Evolutionary conservation across 345 rosid genomes (phyloP).

Genomic region (Eucalyptus cloeziana): DNA sequence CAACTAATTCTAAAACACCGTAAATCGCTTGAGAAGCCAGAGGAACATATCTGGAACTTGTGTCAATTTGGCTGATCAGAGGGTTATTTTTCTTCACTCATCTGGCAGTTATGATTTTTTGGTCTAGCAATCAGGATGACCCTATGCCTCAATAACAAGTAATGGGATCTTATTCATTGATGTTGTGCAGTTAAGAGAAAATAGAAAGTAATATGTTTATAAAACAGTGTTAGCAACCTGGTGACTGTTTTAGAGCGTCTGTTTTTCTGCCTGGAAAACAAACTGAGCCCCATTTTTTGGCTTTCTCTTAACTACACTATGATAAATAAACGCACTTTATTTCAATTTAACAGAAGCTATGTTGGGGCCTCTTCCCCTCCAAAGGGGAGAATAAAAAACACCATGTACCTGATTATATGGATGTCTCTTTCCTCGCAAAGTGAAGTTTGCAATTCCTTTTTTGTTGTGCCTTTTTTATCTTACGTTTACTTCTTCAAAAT

Average conservation of each 20-base stretch:
- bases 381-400: not conserved
- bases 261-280: not conserved
- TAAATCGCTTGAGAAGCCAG: not conserved
- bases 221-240: not conserved
- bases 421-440: not conserved
- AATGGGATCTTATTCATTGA: not conserved
- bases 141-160: not conserved
- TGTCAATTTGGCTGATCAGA: not conserved
- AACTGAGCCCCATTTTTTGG: not conserved
- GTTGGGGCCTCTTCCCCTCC: not conserved
- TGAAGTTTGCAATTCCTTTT: not conserved
- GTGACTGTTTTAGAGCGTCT: not conserved
- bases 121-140: not conserved
- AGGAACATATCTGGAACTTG: not conserved
- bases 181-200: not conserved
- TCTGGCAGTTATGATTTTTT: not conserved
- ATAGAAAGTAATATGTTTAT: not conserved
- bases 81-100: not conserved
- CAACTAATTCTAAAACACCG: not conserved
- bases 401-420: not conserved
- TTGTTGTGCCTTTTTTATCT: not conserved
- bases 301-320: not conserved
- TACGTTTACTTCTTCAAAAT: not conserved
- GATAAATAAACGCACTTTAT: not conserved
- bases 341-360: not conserved